A percentile compares a stretch with the other conserved stretches of the same genome.
Evolutionary conservation across 2,329 filamentous ascomycete genomes (phyloP).

Genomic region (Colletotrichum liriopes): DNA sequence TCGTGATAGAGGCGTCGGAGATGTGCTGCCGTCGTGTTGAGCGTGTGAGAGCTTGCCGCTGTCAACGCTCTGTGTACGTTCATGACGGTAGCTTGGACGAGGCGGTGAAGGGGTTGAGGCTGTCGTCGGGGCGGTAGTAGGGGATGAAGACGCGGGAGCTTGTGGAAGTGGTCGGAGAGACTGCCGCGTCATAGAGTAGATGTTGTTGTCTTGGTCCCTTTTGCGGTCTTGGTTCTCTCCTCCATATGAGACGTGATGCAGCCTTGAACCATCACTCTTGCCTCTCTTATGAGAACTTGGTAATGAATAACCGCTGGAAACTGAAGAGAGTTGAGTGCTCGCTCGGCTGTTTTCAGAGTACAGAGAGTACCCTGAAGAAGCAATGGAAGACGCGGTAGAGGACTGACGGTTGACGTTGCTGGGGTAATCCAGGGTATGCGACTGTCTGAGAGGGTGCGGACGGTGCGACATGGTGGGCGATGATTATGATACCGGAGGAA

Average conservation of each 20-base stretch:
- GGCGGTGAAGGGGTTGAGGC: slow-evolving; percentile 49
- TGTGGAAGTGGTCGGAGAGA: slow-evolving; percentile 84
- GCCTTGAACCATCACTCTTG: slow-evolving; percentile 78
- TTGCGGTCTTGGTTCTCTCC: slow-evolving; percentile 48
- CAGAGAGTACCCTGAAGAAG: slow-evolving; percentile 78
- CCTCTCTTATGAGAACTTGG: slow-evolving; percentile 78
- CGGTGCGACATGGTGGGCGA: slow-evolving; percentile 68
- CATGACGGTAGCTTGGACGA: slow-evolving; percentile 60
- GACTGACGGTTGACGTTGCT: slow-evolving; percentile 71
- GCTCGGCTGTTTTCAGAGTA: slow-evolving; percentile 73
- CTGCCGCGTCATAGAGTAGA: slow-evolving; percentile 81
- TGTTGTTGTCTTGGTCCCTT: slow-evolving; percentile 68
- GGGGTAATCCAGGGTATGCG: slow-evolving; percentile 65
- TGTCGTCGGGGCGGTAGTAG: slow-evolving; percentile 49
- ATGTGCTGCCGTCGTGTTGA: slow-evolving; percentile 59
- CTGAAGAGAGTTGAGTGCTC: slow-evolving; percentile 81
- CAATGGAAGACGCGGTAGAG: slow-evolving; percentile 80
- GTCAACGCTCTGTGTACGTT: slow-evolving; percentile 77
- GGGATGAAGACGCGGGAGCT: slow-evolving; percentile 66
- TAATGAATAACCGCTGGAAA: slow-evolving; percentile 72
- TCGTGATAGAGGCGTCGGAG: slow-evolving; percentile 61
- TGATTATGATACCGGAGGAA: slow-evolving; percentile 43
- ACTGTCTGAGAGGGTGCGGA: slow-evolving; percentile 71
- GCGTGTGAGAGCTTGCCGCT: slow-evolving; percentile 69
- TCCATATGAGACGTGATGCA: slow-evolving; percentile 57